These are phyloP conservation scores for Boletus sp. DNA, from an alignment of 768 basidiomycete species.

Conservation along the genomic window DNA sequence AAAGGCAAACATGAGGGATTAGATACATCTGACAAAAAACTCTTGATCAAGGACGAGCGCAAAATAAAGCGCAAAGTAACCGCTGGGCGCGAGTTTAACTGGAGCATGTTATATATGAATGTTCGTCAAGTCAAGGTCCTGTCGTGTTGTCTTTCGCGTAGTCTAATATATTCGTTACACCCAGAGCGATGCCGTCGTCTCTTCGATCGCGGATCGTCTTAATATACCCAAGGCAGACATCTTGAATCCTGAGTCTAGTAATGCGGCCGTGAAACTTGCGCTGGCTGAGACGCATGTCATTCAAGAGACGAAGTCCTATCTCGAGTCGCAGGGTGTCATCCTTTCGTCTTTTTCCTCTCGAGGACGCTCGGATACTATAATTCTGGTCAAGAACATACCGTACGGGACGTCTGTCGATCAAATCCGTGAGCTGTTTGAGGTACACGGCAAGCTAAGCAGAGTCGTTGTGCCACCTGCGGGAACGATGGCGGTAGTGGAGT, in stretches of 20 bases:
- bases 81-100: conserved; percentile 83
- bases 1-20: conserved; percentile 45
- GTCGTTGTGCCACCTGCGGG: conserved; percentile 90
- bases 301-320: conserved; percentile 88
- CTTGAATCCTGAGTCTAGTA: conserved; percentile 77
- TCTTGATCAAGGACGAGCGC: conserved; percentile 57
- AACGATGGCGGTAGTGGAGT: conserved; percentile 91
- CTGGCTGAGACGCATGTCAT: conserved; percentile 96
- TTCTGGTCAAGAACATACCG: conserved; percentile 96
- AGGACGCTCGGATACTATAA: conserved; percentile 70
- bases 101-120: conserved; percentile 97
- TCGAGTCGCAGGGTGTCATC: conserved; percentile 74
- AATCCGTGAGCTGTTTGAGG: conserved; percentile 76
- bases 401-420: conserved; percentile 78
- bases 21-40: conserved; percentile 42
- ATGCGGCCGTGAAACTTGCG: conserved; percentile 90
- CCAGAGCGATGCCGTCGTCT: conserved; percentile 90
- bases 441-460: conserved; percentile 66
- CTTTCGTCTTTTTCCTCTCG: conserved; percentile 54
- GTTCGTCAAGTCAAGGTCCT: conserved; percentile 51
- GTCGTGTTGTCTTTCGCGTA: conserved; percentile 15
- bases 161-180: conserved; percentile 20
- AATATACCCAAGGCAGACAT: conserved; percentile 85
- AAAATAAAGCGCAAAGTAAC: conserved; percentile 60
- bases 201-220: conserved; percentile 88